A percentile compares a stretch with the other conserved stretches of the same genome.
Evolutionary conservation across 2,329 filamentous ascomycete species (phyloP).

Genomic region (Cytospora schulzeri): DNA sequence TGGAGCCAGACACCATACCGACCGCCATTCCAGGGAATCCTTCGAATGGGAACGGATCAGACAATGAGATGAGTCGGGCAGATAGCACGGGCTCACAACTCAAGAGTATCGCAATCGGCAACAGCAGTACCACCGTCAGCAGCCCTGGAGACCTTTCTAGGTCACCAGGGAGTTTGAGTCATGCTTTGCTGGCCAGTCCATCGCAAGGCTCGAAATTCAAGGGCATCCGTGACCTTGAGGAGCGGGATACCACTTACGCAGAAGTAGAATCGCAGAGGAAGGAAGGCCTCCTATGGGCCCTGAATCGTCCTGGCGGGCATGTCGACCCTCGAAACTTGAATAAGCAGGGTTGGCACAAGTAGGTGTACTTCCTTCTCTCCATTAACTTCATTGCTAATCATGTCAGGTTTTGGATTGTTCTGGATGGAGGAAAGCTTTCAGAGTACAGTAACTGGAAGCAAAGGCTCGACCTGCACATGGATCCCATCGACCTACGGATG

Average conservation of each 20-base stretch:
- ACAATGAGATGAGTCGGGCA: slow-evolving; percentile 70
- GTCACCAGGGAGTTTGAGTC: slow-evolving; percentile 57
- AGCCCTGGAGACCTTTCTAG: slow-evolving; percentile 51
- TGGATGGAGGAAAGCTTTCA: slow-evolving; percentile 93
- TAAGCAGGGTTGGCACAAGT: slow-evolving; percentile 99
- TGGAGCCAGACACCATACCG: slow-evolving; percentile 64
- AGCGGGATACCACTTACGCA: slow-evolving; percentile 65
- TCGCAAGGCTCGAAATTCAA: slow-evolving; percentile 70
- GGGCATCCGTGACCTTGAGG: slow-evolving; percentile 89
- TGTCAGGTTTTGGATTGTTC: slow-evolving; percentile 91
- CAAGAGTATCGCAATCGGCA: slow-evolving; percentile 52
- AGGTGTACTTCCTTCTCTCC: slow-evolving; percentile 42
- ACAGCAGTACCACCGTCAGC: slow-evolving; percentile 37
- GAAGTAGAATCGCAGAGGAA: slow-evolving; percentile 69
- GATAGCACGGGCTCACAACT: slow-evolving; percentile 75
- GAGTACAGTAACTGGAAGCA: slow-evolving; percentile 99
- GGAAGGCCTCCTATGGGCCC: slow-evolving; percentile 91
- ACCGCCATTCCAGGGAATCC: slow-evolving; percentile 29
- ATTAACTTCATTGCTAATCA: slow-evolving; percentile 27
- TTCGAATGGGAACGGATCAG: slow-evolving; percentile 57
- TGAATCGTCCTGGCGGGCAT: slow-evolving; percentile 90
- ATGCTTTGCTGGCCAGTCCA: slow-evolving; percentile 52
- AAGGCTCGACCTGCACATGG: slow-evolving; percentile 93
- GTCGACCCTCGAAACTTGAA: slow-evolving; percentile 94
- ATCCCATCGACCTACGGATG: slow-evolving; percentile 95